Conservation (phyloP, 2,329 filamentous ascomycete species). For the Diaporthe sp. region DNA sequence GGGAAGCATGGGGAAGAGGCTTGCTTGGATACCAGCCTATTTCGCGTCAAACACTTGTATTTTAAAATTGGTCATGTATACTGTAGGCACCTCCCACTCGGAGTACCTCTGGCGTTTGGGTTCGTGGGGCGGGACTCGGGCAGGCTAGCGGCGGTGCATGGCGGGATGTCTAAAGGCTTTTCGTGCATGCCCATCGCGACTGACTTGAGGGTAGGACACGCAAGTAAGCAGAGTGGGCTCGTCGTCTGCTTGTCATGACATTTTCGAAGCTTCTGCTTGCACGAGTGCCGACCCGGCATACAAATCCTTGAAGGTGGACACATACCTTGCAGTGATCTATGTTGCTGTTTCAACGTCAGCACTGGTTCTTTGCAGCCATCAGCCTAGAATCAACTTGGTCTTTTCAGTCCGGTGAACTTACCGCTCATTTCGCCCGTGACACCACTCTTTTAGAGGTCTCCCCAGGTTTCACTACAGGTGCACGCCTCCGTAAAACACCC, state of each 20-base stretch:
- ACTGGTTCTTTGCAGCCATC: neutral
- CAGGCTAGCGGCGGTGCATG: neutral
- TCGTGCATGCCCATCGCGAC: fast-evolving
- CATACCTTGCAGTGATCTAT: neutral
- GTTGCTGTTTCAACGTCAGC: too few relatives aligned
- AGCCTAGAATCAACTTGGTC: neutral
- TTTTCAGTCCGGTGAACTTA: neutral
- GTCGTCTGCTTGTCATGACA: neutral
- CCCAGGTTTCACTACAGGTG: too few relatives aligned
- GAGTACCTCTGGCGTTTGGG: neutral
- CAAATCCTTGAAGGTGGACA: neutral
- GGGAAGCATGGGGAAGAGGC: neutral
- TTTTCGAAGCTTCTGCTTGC: neutral
- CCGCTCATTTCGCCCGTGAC: too few relatives aligned
- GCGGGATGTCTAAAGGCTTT: neutral
- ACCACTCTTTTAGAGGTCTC: too few relatives aligned
- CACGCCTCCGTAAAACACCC: too few relatives aligned
- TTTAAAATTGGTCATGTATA: neutral
- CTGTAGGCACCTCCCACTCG: neutral
- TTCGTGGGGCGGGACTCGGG: too few relatives aligned
- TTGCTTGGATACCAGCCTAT: neutral
- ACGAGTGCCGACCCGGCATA: neutral
- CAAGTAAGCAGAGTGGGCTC: neutral
- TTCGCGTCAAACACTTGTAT: too few relatives aligned
- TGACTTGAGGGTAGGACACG: too few relatives aligned